A percentile compares a stretch with the other conserved stretches of the same genome.
These are phyloP conservation scores for Parastagonospora avenae DNA, from an alignment of 2,329 filamentous ascomycete species.

Conservation along the genomic window DNA sequence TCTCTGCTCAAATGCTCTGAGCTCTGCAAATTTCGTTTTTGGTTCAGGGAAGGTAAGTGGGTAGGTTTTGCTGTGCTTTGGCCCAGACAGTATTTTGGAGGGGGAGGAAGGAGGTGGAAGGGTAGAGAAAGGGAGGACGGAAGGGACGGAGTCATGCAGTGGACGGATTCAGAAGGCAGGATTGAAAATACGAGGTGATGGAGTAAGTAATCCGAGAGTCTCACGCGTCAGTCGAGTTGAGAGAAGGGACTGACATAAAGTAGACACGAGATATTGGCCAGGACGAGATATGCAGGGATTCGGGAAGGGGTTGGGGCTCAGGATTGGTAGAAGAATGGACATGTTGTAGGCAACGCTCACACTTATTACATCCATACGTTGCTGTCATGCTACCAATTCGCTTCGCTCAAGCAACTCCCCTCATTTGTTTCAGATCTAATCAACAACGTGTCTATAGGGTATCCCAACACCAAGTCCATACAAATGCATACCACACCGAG, in stretches of 20 bases:
- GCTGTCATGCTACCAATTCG: too few species aligned
- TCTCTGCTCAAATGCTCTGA: constrained; percentile 5
- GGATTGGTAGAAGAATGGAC: not conserved
- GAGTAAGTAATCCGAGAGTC: not conserved
- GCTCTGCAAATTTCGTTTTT: constrained; percentile 1
- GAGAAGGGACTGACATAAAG: not conserved
- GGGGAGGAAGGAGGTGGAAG: not conserved
- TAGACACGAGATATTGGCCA: not conserved
- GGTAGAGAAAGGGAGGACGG: too few species aligned
- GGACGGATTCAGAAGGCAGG: too few species aligned
- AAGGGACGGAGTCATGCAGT: too few species aligned
- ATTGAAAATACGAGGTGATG: not conserved
- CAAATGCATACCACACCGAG: too few species aligned
- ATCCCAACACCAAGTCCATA: not conserved
- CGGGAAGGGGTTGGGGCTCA: too few species aligned
- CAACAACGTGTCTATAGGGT: too few species aligned
- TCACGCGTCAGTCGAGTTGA: not conserved
- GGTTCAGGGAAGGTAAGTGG: not conserved
- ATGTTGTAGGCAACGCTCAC: not conserved
- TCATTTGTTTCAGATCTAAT: too few species aligned
- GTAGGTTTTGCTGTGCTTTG: constrained; percentile 1
- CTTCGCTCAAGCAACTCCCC: too few species aligned
- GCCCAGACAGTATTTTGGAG: not conserved
- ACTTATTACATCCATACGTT: too few species aligned
- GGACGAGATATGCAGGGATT: too few species aligned